A percentile compares a stretch with the other conserved stretches of the same genome.
phyloP scores from a whole-genome alignment of 441 rosid species.

The Populus hybrid region DNA sequence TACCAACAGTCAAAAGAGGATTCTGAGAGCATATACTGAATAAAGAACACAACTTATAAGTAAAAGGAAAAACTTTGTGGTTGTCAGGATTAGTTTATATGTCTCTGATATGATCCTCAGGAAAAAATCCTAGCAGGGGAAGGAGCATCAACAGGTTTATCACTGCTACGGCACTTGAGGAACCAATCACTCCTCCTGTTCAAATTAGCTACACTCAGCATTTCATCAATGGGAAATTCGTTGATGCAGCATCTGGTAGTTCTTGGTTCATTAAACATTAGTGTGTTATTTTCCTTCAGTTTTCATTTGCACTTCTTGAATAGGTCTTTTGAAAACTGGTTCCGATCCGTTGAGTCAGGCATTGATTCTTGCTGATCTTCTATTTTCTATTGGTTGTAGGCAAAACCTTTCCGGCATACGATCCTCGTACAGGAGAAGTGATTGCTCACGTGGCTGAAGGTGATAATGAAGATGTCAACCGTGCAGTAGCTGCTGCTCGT shows the following conservation, averaged over 20 bases:
- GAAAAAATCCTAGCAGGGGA: slow-evolving; percentile 23
- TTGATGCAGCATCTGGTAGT: slow-evolving; percentile 70
- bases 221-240: slow-evolving; percentile 69
- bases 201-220: slow-evolving; percentile 54
- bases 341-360: background rate
- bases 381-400: slow-evolving; percentile 32
- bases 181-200: slow-evolving; percentile 54
- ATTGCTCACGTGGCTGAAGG: slow-evolving; percentile 71
- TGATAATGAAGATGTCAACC: slow-evolving; percentile 59
- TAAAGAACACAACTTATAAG: no score
- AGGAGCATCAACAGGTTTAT: slow-evolving; percentile 39
- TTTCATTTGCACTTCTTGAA: background rate
- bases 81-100: background rate
- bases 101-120: slow-evolving; percentile 27
- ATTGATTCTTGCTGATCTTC: background rate
- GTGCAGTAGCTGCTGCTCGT: slow-evolving; percentile 66
- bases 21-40: no score
- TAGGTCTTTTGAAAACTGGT: background rate
- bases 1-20: no score
- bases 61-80: background rate
- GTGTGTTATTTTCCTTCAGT: no score
- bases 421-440: slow-evolving; percentile 58
- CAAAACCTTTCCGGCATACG: slow-evolving; percentile 57
- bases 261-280: background rate
- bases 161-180: slow-evolving; percentile 45